Evolutionary conservation across 2,329 filamentous ascomycete species (phyloP), one percentile per base, ranked within the genome.

Genomic region (Achaetomium macrosporum): DNA sequence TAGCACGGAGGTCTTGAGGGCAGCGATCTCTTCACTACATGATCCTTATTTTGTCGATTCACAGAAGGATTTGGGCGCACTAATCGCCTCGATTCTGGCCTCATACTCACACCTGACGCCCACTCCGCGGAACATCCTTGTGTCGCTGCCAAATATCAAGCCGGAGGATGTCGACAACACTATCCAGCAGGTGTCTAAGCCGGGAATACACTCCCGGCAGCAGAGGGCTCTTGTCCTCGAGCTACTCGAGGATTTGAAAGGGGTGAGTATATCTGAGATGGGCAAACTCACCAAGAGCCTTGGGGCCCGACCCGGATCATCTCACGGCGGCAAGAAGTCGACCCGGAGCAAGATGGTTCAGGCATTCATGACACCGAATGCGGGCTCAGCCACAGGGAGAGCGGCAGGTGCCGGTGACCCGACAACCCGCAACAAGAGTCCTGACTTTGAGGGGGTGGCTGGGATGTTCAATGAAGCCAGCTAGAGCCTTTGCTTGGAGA

Each of bases 21-120:
- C 90, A 0, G 92, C 88, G 64, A 88, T 96, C 66, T 88, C 85
- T 1, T 95, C 88, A 2, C 82, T 99, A 47, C 88, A 97, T 70
- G 93, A 99, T 61, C 85, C 90, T 0, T 96, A 97, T 69, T 99
- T 97, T 69, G 91, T 96, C 33, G 93, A 99, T 61, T 82, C 95
- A 57, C 93, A 99, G 64, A 92, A 91, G 66, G 91, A 99, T 47
- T 78, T 99, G 19, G 92, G 90, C 0, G 81, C 84, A 19, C 76
- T 97, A 36, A 96, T 99, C 57, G 91, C 91, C 0, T 81, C 85
- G 4, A 93, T 97, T 56, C 77, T 96, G 62, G 79, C 86, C 9
- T 80, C 87, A 56, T 96, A 96, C 66, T 81, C 82, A 12, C 74
- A 81, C 0, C 69, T 81, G 31, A 91, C 86, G 8, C 65, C 76